phyloP scores from a whole-genome alignment of 441 rosid genomes.

The Eutrema salsugineum region DNA sequence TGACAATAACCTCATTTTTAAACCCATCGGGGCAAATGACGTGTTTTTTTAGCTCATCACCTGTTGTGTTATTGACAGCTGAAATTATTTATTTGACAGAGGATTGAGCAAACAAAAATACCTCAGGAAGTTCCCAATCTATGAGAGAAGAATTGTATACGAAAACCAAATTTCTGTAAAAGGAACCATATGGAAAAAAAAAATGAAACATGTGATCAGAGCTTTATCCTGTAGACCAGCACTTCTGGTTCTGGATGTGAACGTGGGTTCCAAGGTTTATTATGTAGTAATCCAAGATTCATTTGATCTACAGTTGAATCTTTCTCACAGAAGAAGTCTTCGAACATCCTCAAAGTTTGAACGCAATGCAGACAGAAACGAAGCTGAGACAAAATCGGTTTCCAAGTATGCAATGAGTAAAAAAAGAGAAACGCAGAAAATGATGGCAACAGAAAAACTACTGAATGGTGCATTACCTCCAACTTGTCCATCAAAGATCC shows the following conservation, averaged over 20 bases:
- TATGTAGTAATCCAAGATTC: conserved; percentile 12
- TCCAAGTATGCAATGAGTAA: conserved; percentile 4
- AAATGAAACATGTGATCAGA: conserved; percentile 22
- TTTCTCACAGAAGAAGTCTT: conserved; percentile 70
- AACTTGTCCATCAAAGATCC: conserved; percentile 92
- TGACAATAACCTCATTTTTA: neutral
- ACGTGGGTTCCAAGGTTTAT: conserved; percentile 22
- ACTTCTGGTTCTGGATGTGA: conserved; percentile 24
- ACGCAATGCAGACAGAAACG: conserved; percentile 64
- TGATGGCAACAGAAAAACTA: neutral
- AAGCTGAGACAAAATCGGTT: conserved; percentile 54
- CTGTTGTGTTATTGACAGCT: conserved; percentile 19
- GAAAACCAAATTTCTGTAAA: conserved; percentile 8
- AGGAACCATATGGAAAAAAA: neutral
- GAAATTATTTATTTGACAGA: conserved; percentile 8
- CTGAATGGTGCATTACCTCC: conserved; percentile 51
- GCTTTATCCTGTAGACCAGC: conserved; percentile 5
- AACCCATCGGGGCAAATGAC: neutral
- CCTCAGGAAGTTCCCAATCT: conserved; percentile 14
- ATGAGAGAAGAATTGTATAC: conserved; percentile 3
- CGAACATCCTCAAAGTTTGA: conserved; percentile 77
- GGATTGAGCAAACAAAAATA: conserved; percentile 2
- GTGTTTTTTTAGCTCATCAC: neutral
- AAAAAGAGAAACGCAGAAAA: neutral
- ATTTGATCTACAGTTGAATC: neutral